Percentiles rank a stretch among this genome's conserved stretches.
phyloP scores from a whole-genome alignment of 352 stramenopile species.

The Discostella stelligera region DNA sequence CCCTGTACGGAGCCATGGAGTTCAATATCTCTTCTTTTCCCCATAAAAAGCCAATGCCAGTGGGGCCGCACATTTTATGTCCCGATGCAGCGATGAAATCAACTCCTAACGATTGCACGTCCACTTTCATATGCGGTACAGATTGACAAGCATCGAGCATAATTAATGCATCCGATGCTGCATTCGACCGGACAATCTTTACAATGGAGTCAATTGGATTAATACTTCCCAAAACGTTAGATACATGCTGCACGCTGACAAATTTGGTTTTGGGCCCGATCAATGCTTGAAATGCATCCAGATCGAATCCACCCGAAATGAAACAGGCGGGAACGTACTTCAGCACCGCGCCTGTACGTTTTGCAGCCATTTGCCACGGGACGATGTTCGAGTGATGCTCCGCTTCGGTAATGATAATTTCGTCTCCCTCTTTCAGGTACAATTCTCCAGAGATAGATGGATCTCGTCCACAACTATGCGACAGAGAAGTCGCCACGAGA shows the following conservation, averaged over 20 bases:
- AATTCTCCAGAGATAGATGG: slow-evolving; percentile 39
- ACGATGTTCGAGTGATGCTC: slow-evolving; percentile 89
- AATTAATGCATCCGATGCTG: slow-evolving; percentile 68
- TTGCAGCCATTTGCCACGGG: slow-evolving; percentile 85
- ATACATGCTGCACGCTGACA: slow-evolving; percentile 84
- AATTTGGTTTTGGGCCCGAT: slow-evolving; percentile 82
- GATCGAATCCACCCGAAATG: slow-evolving; percentile 53
- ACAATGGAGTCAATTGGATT: slow-evolving; percentile 83
- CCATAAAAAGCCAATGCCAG: slow-evolving; percentile 87
- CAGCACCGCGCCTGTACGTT: slow-evolving; percentile 70
- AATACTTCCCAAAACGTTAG: slow-evolving; percentile 83
- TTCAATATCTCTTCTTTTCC: slow-evolving; percentile 79
- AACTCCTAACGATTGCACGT: slow-evolving; percentile 83
- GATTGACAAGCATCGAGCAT: slow-evolving; percentile 87
- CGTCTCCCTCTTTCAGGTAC: slow-evolving; percentile 73
- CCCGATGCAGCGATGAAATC: slow-evolving; percentile 86
- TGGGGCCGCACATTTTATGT: slow-evolving; percentile 89
- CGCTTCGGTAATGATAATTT: slow-evolving; percentile 85
- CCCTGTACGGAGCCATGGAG: slow-evolving; percentile 83
- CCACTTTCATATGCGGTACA: slow-evolving; percentile 83
- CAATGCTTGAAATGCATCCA: slow-evolving; percentile 57
- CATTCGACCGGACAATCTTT: slow-evolving; percentile 55
- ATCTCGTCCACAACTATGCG: slow-evolving; percentile 63
- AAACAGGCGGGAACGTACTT: slow-evolving; percentile 77
- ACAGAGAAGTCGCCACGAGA: slow-evolving; percentile 73